Evolutionary conservation across 1,139 yeast species (phyloP), one percentile per base, ranked within the genome.

Genomic region (Debaryomyces udenii): DNA sequence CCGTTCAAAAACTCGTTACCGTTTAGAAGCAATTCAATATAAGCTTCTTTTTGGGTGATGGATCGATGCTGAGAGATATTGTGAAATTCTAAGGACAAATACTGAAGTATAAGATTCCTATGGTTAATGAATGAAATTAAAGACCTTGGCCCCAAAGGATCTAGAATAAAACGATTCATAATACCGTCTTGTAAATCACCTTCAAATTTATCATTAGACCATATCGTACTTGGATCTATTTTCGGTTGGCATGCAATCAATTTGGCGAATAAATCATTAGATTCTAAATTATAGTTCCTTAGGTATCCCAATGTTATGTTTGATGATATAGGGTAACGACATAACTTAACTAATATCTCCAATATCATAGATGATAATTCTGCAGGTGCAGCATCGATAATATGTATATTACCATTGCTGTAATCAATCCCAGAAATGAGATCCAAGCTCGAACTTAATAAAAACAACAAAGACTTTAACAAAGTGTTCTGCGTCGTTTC

Each of bases 11-110:
- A 68, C 31, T 68, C 72, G 15, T 67, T 64, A 10, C 74, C 74
- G 44, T 78, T 68, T 46, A 83, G 75, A 30, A 90, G 64, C 6
- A 73, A 57, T 3, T 74, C 68, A 26, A 83, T 66, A 49, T 85
- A 85, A 18, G 72, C 67, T 17, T 74, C 70, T 20, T 80, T 76
- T 46, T 82, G 72, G 1, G 86, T 72, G 2, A 76, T 61, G 0
- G 88, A 76, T 1, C 81, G 80, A 52, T 55, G 13, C 31, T 42
- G 51, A 2, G 83, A 74, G n/a, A 81, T 70, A 42, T 74, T 74
- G 54, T 86, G 90, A 24, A 89, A 69, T 49, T 88, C 94, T 43
- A 85, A 63, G n/a, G 93, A 78, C 41, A 88, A 63, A 51, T 82
- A 81, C 48, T 85, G 87, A 26, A 88, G 65, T 6, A 85, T 65